Conservation (phyloP, 129 eudicot species). For the Helianthus tuberosus region DNA sequence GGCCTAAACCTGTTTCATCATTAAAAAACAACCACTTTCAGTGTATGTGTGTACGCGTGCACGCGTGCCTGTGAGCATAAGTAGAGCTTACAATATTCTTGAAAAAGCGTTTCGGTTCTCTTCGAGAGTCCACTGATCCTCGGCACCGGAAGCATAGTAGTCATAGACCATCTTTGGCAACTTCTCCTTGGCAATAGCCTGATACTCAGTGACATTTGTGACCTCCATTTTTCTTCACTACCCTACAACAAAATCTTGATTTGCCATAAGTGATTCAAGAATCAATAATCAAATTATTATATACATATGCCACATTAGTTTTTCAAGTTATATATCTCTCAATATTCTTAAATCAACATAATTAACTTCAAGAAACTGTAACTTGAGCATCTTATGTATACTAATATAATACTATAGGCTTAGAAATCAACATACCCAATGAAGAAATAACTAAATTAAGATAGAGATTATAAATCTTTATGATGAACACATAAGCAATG, state of each 20-base stretch:
- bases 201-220: constrained; percentile 44
- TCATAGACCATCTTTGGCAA: constrained; percentile 43
- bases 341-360: not conserved
- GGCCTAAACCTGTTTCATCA: constrained; percentile 77
- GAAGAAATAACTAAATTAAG: not conserved
- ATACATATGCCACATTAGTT: constrained; percentile 2
- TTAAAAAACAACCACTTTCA: constrained; percentile 6
- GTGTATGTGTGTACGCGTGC: not conserved
- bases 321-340: not conserved
- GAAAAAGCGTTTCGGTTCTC: constrained; percentile 91
- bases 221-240: constrained; percentile 40
- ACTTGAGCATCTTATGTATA: not conserved
- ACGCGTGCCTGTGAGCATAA: not conserved
- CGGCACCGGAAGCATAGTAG: constrained; percentile 57
- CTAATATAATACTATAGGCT: not conserved
- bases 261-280: constrained; percentile 15
- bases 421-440: constrained; percentile 3
- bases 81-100: constrained; percentile 69
- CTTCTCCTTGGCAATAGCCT: constrained; percentile 46
- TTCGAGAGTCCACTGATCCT: constrained; percentile 51
- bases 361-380: constrained; percentile 15
- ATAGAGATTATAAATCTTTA: not conserved
- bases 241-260: constrained; percentile 27
- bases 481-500: constrained; percentile 11
- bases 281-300: constrained; percentile 25